These are phyloP conservation scores for Dothiorella sarmentorum DNA, from an alignment of 2,329 filamentous ascomycete genomes.

Conservation along the genomic window DNA sequence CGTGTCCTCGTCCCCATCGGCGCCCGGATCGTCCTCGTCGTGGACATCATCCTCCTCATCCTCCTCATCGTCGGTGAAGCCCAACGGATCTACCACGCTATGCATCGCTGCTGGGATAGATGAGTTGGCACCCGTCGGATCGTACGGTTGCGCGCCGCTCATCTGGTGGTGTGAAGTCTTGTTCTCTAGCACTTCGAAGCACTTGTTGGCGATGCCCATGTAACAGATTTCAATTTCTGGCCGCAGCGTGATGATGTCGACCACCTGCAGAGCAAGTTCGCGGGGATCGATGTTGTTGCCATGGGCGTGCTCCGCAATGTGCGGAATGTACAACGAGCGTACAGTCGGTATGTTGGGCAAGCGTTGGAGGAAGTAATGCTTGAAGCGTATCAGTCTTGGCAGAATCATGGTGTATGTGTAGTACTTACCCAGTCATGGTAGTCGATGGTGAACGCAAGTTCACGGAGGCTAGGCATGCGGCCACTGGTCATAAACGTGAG, in stretches of 20 bases:
- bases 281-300: slow-evolving; percentile 55
- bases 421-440: slow-evolving; percentile 72
- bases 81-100: slow-evolving; percentile 14
- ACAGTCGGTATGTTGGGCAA: slow-evolving; percentile 69
- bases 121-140: slow-evolving; percentile 17
- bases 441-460: slow-evolving; percentile 69
- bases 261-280: slow-evolving; percentile 71
- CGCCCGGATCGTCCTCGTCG: slow-evolving; percentile 33
- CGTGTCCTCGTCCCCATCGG: slow-evolving; percentile 36
- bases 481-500: slow-evolving; percentile 72
- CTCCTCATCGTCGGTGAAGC: slow-evolving; percentile 18
- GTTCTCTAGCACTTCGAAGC: slow-evolving; percentile 75
- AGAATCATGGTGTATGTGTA: neutral
- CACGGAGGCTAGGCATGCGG: slow-evolving; percentile 66
- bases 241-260: slow-evolving; percentile 73
- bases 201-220: slow-evolving; percentile 71
- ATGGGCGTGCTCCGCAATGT: slow-evolving; percentile 61
- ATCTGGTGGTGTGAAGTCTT: slow-evolving; percentile 45
- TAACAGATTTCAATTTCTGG: slow-evolving; percentile 76
- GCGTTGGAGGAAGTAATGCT: slow-evolving; percentile 77
- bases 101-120: neutral
- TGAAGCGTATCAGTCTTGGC: neutral
- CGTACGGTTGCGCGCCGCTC: slow-evolving; percentile 19
- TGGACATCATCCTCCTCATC: slow-evolving; percentile 23
- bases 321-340: slow-evolving; percentile 66